Base-by-base conservation (phyloP, 805 yeast species). In the Candida maesae region DNA sequence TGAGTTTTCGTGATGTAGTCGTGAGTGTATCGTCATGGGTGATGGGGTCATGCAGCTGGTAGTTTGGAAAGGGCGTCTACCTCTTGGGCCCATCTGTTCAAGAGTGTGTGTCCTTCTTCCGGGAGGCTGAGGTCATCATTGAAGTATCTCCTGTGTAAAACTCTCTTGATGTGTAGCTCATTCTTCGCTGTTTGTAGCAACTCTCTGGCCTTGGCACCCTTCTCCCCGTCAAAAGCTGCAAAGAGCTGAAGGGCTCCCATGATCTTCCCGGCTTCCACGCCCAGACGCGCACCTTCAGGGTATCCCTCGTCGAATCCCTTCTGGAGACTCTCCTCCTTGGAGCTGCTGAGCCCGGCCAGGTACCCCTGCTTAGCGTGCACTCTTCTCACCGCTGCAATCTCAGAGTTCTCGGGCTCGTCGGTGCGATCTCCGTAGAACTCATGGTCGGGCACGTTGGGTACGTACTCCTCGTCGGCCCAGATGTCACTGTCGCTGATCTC, bases 281-380 rank as follows among this genome's bases (percentile, higher is more conserved):
- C 97, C 2, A 89, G 46, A 2, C 55, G 56, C 0, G 93, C 87
- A 1, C 98, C 98, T 2, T 65, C 53, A 0, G 86, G 87, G 50
- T 79, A 90, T 0, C 91, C 91, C 2, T 66, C 70, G 58, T 90
- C 95, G 55, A 91, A 90, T 0, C 96, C 96, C 11, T 65, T 55
- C 56, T 90, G 97, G 18, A 88, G 64, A 30, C 81, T 76, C 7
- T 63, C 61, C 49, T 85, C 95, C 52, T 86, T 81, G 5, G 87
- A 76, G 13, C 59, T 62, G 1, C 86, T 68, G 6, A 90, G 55
- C 0, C 97, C 98, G 45, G 84, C 95, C 5, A 87, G 61, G 51
- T 86, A 90, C 0, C 97, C 98, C 47, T 82, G 82, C 48, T 84
- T 85, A 8, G 69, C 70, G 56, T 90, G 96, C 9, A 69, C 71